Conservation (phyloP, 768 basidiomycete genomes). For the Podaxis pistillaris region DNA sequence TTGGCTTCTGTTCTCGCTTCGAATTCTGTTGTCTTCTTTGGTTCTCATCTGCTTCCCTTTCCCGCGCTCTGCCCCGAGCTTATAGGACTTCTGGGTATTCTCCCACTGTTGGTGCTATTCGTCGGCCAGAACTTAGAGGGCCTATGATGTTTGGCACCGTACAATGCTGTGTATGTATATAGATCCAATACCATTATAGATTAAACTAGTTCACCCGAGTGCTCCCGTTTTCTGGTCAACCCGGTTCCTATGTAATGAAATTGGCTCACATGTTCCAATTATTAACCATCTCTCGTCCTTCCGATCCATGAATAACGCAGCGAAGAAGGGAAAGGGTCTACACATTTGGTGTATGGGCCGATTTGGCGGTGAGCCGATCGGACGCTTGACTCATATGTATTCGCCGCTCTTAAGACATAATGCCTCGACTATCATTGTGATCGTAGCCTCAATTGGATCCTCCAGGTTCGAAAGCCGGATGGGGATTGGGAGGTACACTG, state of each 20-base stretch:
- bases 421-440: neutral
- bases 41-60: conserved; percentile 6
- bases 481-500: neutral
- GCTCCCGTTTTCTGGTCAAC: neutral
- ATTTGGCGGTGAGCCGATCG: too few species aligned
- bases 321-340: too few species aligned
- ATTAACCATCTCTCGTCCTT: neutral
- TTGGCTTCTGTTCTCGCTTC: conserved; percentile 11
- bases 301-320: neutral
- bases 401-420: neutral
- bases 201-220: neutral
- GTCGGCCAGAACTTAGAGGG: neutral
- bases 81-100: neutral
- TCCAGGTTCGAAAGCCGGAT: neutral
- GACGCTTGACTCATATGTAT: neutral
- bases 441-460: neutral
- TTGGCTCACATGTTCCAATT: too few species aligned
- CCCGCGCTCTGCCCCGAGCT: conserved; percentile 9
- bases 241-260: neutral
- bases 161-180: neutral
- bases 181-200: conserved; percentile 5
- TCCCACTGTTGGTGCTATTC: neutral
- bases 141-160: neutral
- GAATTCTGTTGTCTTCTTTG: conserved; percentile 5
- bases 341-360: too few species aligned